Percentiles rank a stretch among this genome's conserved stretches.
Conservation (phyloP, 2,329 filamentous ascomycete species). For the Botrytis porri region DNA sequence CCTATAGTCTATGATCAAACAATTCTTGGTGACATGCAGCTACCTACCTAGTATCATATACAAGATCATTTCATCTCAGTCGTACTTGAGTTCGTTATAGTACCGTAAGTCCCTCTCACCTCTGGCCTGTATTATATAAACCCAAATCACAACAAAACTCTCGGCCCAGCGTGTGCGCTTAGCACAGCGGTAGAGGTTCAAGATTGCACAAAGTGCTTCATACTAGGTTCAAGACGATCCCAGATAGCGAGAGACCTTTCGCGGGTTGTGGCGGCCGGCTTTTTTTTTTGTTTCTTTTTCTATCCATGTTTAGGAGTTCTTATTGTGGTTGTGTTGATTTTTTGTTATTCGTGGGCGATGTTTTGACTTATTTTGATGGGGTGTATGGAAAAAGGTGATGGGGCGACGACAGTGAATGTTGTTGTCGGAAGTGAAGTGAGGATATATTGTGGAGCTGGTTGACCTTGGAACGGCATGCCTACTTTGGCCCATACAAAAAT, state of each 20-base stretch:
- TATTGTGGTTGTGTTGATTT: background rate
- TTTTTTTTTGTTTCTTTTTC: background rate
- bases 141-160: background rate
- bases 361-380: background rate
- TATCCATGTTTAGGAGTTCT: background rate
- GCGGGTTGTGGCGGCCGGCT: constrained; percentile 9
- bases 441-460: background rate
- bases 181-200: constrained; percentile 14
- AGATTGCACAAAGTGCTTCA: background rate
- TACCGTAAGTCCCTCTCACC: background rate
- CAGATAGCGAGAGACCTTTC: constrained; percentile 17
- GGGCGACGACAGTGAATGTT: background rate
- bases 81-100: background rate
- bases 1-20: background rate
- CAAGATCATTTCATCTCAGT: background rate
- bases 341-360: background rate
- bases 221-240: constrained; percentile 12
- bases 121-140: background rate
- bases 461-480: background rate
- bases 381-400: background rate
- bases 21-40: background rate
- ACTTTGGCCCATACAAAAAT: background rate
- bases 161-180: constrained; percentile 8
- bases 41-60: background rate
- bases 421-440: background rate